Evolutionary conservation across 371 early-diverging fungal genomes (phyloP).

Genomic region (Dentiscutata heterogama): DNA sequence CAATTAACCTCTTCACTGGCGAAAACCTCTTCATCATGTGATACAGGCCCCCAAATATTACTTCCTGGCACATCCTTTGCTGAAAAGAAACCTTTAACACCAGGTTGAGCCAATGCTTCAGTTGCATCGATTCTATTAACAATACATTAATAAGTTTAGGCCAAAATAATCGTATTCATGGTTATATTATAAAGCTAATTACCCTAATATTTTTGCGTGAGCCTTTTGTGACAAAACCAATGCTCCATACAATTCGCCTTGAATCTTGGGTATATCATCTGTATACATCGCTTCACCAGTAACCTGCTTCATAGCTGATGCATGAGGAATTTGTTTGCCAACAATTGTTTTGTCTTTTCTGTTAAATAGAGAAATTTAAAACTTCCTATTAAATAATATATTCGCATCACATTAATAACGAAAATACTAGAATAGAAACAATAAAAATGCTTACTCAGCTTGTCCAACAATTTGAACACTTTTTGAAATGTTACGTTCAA

Average conservation of each 20-base stretch:
- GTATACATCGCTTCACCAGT: constrained; percentile 84
- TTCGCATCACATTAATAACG: background rate
- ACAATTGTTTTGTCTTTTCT: constrained; percentile 56
- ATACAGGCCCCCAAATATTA: constrained; percentile 61
- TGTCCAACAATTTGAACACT: constrained; percentile 56
- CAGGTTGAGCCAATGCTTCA: constrained; percentile 65
- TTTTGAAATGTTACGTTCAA: constrained; percentile 58
- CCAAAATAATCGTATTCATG: background rate
- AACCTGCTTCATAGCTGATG: constrained; percentile 80
- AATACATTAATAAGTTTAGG: background rate
- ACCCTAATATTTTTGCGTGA: constrained; percentile 67
- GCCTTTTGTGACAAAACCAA: constrained; percentile 70
- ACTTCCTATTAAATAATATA: background rate
- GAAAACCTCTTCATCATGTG: constrained; percentile 79
- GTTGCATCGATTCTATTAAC: constrained; percentile 61
- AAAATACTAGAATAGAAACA: too few relatives aligned
- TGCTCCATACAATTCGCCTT: constrained; percentile 70
- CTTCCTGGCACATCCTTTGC: constrained; percentile 72
- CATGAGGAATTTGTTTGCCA: constrained; percentile 73
- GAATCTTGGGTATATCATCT: constrained; percentile 77
- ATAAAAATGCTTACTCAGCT: constrained; percentile 31
- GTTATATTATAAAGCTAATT: background rate
- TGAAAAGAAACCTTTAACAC: constrained; percentile 71
- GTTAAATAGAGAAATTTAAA: constrained; percentile 5
- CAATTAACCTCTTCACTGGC: constrained; percentile 68